Evolutionary conservation across 371 early-diverging fungal genomes (phyloP), one percentile per base, ranked within the genome.

Genomic region (Lichtheimia ornata): DNA sequence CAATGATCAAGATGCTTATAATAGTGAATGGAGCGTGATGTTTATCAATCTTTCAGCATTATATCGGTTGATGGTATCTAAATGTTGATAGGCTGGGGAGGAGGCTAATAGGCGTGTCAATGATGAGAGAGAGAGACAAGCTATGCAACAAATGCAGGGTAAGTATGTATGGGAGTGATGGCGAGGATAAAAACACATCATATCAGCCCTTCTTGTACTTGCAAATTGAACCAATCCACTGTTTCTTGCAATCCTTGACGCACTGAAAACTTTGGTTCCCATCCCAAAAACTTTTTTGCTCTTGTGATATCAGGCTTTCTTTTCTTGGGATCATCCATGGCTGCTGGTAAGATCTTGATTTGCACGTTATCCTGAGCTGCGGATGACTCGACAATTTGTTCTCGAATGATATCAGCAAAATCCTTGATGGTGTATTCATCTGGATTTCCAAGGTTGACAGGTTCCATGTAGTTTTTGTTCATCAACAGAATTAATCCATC

Each of bases 401-500:
- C 81, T 42, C 87, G 71, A 63, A 94, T 90, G 59, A 90, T 82
- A 59, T 88, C 84, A 24, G 95, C 94, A 82, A 93, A 92, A 51
- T 92, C 79, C 15, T 70, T 72, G 63, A 94, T 93, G 13, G 92
- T 91, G 63, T 85, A 94, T 70, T 94, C 95, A 53, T 93, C 91
- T 2, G 95, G 93, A 64, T 93, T 94, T 14, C 95, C 95, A 25
- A 94, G 50, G 70, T 94, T 94, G 17, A 93, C 88, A 7, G 95
- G 95, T 18, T 88, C 85, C 30, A 69, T 76, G 74, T 84, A 89
- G 63, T 85, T 76, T 56, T 73, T 76, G 65, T 91, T 86, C 95
- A 94, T 93, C 49, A 92, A 65, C 55, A 85, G 67, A 58, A 94
- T 93, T 53, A 93, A 66, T 0, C 93, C 94, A 69, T 93, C 94